These are phyloP conservation scores for Aspergillus cejpii DNA, from an alignment of 2,329 filamentous ascomycete species.

Conservation along the genomic window DNA sequence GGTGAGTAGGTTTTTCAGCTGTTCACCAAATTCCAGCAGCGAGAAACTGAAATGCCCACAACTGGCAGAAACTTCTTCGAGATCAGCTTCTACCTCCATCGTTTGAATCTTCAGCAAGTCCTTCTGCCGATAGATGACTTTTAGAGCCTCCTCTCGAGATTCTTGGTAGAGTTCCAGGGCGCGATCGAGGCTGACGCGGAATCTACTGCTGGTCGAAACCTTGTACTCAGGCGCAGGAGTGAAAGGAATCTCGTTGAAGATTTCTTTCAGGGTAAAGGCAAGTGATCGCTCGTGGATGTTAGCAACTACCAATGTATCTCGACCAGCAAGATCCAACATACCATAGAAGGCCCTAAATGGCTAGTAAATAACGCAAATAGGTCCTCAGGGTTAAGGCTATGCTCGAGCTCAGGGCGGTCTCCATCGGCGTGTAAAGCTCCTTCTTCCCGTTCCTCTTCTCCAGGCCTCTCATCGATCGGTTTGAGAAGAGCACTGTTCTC, in stretches of 20 bases:
- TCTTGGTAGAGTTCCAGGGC: conserved; percentile 73
- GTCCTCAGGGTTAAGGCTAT: conserved; percentile 55
- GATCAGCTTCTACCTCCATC: conserved; percentile 76
- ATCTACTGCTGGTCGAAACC: conserved; percentile 70
- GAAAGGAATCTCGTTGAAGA: conserved; percentile 82
- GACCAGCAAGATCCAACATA: conserved; percentile 23
- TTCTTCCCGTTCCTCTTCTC: conserved; percentile 50
- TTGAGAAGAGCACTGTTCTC: conserved; percentile 48
- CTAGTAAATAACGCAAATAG: conserved; percentile 89
- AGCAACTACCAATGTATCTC: background rate
- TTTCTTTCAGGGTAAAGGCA: conserved; percentile 82
- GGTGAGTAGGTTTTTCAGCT: conserved; percentile 74
- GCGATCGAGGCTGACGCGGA: conserved; percentile 70
- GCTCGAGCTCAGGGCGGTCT: conserved; percentile 6
- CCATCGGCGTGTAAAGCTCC: conserved; percentile 18
- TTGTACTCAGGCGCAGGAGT: conserved; percentile 58
- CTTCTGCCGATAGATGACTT: conserved; percentile 72
- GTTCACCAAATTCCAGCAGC: conserved; percentile 81
- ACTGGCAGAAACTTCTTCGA: conserved; percentile 95
- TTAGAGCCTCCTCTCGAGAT: conserved; percentile 67
- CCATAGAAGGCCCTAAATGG: conserved; percentile 83
- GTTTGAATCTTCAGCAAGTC: conserved; percentile 63
- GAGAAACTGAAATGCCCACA: conserved; percentile 96
- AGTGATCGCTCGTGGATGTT: conserved; percentile 61
- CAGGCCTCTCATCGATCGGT: conserved; percentile 57